These are phyloP conservation scores for Bertia moriformis DNA, from an alignment of 2,329 filamentous ascomycete genomes.

Conservation along the genomic window DNA sequence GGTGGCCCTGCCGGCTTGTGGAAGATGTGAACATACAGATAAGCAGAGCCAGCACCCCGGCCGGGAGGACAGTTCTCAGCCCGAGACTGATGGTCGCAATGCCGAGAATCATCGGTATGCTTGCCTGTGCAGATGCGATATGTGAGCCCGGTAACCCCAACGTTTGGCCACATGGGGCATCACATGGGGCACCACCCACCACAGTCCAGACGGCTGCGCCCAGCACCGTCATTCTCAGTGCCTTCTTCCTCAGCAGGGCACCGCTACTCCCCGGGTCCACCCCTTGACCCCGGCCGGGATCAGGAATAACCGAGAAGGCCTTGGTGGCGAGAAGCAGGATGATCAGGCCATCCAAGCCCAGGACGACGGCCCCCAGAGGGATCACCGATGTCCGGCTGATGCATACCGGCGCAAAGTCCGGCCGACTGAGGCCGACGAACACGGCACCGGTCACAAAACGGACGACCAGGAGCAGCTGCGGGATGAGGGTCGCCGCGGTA, in stretches of 20 bases:
- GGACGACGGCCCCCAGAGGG: constrained; percentile 26
- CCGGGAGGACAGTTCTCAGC: not conserved
- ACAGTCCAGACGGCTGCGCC: not conserved
- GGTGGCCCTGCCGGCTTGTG: too few species aligned
- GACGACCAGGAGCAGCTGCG: constrained; percentile 28
- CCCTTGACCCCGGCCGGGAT: constrained; percentile 19
- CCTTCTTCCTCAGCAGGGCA: too few species aligned
- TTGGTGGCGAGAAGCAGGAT: constrained; percentile 23
- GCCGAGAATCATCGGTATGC: not conserved
- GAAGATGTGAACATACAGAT: not conserved
- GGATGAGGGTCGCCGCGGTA: constrained; percentile 16
- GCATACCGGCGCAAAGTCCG: constrained; percentile 35
- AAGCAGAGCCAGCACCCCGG: not conserved
- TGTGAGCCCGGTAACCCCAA: too few species aligned
- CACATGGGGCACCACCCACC: too few species aligned
- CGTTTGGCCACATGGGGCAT: too few species aligned
- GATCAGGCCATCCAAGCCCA: constrained; percentile 29
- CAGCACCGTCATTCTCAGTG: not conserved
- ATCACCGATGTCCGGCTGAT: constrained; percentile 27
- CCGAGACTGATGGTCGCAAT: not conserved
- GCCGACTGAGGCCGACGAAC: constrained; percentile 37
- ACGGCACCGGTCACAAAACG: constrained; percentile 37
- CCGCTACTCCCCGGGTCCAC: too few species aligned
- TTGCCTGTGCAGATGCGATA: too few species aligned
- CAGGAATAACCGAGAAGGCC: too few species aligned